Conservation (phyloP, 352 stramenopile species). For the Bremia lactucae region DNA sequence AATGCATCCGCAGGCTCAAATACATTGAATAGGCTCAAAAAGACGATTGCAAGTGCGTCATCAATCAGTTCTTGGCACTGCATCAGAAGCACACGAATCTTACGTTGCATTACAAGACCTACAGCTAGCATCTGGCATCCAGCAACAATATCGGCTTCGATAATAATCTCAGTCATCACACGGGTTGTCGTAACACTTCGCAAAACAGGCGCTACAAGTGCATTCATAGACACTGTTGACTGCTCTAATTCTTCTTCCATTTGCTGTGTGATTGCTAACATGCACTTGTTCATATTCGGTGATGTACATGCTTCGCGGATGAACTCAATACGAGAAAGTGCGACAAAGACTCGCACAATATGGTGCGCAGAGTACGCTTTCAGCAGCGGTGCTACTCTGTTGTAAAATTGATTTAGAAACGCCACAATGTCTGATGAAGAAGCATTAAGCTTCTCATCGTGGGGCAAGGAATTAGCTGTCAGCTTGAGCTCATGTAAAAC, state of each 20-base stretch:
- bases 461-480: neutral
- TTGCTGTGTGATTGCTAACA: conserved; percentile 31
- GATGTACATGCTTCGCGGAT: conserved; percentile 29
- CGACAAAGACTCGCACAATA: conserved; percentile 16
- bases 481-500: conserved; percentile 2
- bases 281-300: conserved; percentile 18
- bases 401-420: conserved; percentile 25
- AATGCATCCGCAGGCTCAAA: conserved; percentile 44
- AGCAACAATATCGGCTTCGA: conserved; percentile 26
- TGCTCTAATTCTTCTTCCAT: conserved; percentile 31
- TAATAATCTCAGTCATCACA: conserved; percentile 10
- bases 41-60: conserved; percentile 36
- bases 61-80: conserved; percentile 25
- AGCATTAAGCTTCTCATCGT: conserved; percentile 3
- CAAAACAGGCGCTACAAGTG: conserved; percentile 26
- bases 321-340: conserved; percentile 38
- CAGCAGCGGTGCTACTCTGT: conserved; percentile 11
- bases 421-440: conserved; percentile 9
- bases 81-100: conserved; percentile 37
- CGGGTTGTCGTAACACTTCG: conserved; percentile 8
- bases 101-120: conserved; percentile 39
- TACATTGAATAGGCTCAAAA: conserved; percentile 36
- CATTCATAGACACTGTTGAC: conserved; percentile 9
- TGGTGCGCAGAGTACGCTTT: conserved; percentile 8
- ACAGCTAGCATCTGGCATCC: conserved; percentile 31